A percentile compares a stretch with the other conserved stretches of the same genome.
These are phyloP conservation scores for Phytopythium vexans DNA, from an alignment of 352 stramenopile species.

Conservation along the genomic window DNA sequence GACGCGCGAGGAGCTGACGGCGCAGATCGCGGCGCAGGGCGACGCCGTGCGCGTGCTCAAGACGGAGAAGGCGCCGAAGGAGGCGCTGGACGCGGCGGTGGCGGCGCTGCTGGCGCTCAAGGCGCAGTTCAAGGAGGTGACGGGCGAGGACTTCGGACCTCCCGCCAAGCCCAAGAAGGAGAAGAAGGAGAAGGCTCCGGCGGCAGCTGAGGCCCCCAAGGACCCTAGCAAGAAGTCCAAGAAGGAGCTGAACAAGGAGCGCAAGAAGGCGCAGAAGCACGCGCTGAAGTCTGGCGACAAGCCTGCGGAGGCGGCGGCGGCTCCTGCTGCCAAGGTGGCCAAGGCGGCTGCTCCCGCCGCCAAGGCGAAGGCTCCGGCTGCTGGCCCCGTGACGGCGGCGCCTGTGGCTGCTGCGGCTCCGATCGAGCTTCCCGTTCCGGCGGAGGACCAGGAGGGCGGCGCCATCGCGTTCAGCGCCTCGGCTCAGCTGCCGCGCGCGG, in stretches of 20 bases:
- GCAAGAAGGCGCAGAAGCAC: conserved; percentile 81
- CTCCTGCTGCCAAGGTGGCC: conserved; percentile 8
- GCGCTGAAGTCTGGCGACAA: conserved; percentile 54
- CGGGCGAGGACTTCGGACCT: conserved; percentile 66
- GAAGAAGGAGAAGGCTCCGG: conserved; percentile 25
- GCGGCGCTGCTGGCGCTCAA: conserved; percentile 69
- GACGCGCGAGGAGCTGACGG: conserved; percentile 52
- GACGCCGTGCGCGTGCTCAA: conserved; percentile 76
- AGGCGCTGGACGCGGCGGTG: conserved; percentile 47
- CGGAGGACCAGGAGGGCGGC: conserved; percentile 26
- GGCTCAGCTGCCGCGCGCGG: conserved; percentile 52
- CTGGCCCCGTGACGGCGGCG: conserved; percentile 6
- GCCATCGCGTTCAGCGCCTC: conserved; percentile 63
- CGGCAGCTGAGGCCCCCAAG: conserved; percentile 11
- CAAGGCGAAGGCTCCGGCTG: neutral
- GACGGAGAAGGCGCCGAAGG: conserved; percentile 46
- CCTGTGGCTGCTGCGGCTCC: conserved; percentile 13
- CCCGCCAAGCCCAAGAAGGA: conserved; percentile 68
- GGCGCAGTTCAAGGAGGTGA: conserved; percentile 69
- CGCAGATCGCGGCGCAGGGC: conserved; percentile 62
- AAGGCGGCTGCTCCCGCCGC: conserved; percentile 8
- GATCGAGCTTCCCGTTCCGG: conserved; percentile 40
- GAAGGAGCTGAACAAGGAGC: conserved; percentile 89
- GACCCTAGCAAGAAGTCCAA: conserved; percentile 77
- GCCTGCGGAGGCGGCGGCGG: conserved; percentile 3